phyloP scores from a whole-genome alignment of 2,329 filamentous ascomycete genomes.

The Penicillium hesseltinei region DNA sequence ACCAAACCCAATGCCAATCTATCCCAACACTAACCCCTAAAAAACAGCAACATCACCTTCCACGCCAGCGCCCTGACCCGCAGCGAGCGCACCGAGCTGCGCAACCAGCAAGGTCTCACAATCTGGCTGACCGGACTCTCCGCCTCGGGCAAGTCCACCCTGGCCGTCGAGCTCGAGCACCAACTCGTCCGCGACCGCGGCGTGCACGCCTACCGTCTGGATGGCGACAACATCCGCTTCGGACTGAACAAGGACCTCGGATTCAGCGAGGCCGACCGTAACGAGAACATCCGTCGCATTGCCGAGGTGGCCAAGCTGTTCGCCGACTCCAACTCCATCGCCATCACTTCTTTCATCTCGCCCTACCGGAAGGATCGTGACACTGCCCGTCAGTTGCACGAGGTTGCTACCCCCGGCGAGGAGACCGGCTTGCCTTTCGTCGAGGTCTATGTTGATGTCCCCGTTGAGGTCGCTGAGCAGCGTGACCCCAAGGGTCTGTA shows the following conservation, averaged over 20 bases:
- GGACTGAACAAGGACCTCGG: constrained; percentile 97
- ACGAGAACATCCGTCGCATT: constrained; percentile 97
- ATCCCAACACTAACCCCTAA: constrained; percentile 4
- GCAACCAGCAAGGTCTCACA: constrained; percentile 85
- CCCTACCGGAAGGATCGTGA: constrained; percentile 86
- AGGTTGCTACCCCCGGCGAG: constrained; percentile 57
- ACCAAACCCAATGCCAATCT: not conserved
- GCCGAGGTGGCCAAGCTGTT: constrained; percentile 97
- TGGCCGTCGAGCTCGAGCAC: constrained; percentile 94
- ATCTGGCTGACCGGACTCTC: constrained; percentile 98
- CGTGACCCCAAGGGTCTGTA: constrained; percentile 97
- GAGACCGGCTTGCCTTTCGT: constrained; percentile 74
- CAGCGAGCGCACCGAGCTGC: constrained; percentile 46
- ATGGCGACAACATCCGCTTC: constrained; percentile 98
- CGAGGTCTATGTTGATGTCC: constrained; percentile 90
- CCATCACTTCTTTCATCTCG: constrained; percentile 95
- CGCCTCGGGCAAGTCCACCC: constrained; percentile 94
- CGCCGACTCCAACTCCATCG: constrained; percentile 81
- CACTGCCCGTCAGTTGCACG: constrained; percentile 77
- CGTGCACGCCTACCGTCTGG: constrained; percentile 83
- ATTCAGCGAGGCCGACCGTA: constrained; percentile 87
- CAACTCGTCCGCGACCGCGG: constrained; percentile 75
- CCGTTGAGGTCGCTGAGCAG: constrained; percentile 87
- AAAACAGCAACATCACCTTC: constrained; percentile 47
- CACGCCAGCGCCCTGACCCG: constrained; percentile 45